Conservation (phyloP, 2,329 filamentous ascomycete species). For the Scedosporium minutisporum region DNA sequence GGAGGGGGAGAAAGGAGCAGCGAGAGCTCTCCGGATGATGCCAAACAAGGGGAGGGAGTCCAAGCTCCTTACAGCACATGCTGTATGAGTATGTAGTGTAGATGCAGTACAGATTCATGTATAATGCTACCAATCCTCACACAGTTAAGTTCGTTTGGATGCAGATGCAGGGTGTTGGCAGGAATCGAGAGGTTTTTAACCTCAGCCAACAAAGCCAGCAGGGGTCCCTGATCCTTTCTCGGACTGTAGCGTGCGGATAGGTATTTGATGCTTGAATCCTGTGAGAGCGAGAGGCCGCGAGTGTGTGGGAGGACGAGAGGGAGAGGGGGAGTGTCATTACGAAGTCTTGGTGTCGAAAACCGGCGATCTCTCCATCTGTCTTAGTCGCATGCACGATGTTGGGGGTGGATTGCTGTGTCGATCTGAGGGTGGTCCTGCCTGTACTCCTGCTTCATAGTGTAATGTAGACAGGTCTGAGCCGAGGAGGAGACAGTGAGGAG, state of each 20-base stretch:
- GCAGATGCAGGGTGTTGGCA: slow-evolving; percentile 1
- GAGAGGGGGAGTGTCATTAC: not conserved
- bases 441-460: too few species aligned
- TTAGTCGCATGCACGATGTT: not conserved
- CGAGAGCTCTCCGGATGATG: not conserved
- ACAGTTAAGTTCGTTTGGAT: not conserved
- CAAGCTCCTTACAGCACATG: not conserved
- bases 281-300: too few species aligned
- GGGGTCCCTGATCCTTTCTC: not conserved
- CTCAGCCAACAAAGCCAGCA: not conserved
- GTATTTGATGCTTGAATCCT: too few species aligned
- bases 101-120: too few species aligned
- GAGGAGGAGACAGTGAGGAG: too few species aligned
- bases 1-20: not conserved
- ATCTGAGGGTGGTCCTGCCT: not conserved
- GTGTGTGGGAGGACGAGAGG: not conserved
- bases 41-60: not conserved
- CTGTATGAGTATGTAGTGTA: too few species aligned
- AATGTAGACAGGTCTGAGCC: too few species aligned
- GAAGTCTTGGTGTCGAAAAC: not conserved
- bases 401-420: not conserved
- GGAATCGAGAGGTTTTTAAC: not conserved
- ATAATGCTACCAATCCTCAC: not conserved
- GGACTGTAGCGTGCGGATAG: too few species aligned
- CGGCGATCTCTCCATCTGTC: not conserved